These are phyloP conservation scores for Myotisia sp. DNA, from an alignment of 2,329 filamentous ascomycete genomes.

Conservation along the genomic window DNA sequence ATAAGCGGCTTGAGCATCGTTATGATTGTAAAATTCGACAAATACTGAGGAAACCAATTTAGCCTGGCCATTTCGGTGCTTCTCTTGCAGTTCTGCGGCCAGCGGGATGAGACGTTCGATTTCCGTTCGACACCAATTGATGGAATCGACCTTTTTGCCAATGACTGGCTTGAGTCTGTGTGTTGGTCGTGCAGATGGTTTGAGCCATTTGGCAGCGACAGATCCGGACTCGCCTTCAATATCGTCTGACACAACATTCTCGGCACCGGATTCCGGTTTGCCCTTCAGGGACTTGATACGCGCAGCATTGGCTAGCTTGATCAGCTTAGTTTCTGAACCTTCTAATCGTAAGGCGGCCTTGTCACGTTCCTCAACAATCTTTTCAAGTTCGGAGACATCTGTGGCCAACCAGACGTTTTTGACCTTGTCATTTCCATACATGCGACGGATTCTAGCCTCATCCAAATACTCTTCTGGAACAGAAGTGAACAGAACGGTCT, in stretches of 20 bases:
- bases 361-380: conserved; percentile 69
- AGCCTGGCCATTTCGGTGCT: conserved; percentile 51
- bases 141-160: conserved; percentile 85
- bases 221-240: conserved; percentile 53
- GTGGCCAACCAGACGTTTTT: conserved; percentile 73
- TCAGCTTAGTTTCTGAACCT: conserved; percentile 70
- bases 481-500: conserved; percentile 77
- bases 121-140: conserved; percentile 72
- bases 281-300: conserved; percentile 51
- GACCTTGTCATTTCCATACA: conserved; percentile 66
- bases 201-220: conserved; percentile 60
- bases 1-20: conserved; percentile 71
- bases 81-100: conserved; percentile 52
- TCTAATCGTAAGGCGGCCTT: conserved; percentile 70
- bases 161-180: conserved; percentile 59
- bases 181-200: conserved; percentile 63
- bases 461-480: conserved; percentile 68
- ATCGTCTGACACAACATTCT: conserved; percentile 38
- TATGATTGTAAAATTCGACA: conserved; percentile 72
- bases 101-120: conserved; percentile 61
- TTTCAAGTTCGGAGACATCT: conserved; percentile 61
- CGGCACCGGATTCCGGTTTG: not conserved
- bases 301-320: conserved; percentile 60
- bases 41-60: conserved; percentile 66
- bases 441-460: conserved; percentile 58